A percentile compares a stretch with the other conserved stretches of the same genome.
Conservation (phyloP, 257 asterid genomes). For the Buddleja alternifolia region DNA sequence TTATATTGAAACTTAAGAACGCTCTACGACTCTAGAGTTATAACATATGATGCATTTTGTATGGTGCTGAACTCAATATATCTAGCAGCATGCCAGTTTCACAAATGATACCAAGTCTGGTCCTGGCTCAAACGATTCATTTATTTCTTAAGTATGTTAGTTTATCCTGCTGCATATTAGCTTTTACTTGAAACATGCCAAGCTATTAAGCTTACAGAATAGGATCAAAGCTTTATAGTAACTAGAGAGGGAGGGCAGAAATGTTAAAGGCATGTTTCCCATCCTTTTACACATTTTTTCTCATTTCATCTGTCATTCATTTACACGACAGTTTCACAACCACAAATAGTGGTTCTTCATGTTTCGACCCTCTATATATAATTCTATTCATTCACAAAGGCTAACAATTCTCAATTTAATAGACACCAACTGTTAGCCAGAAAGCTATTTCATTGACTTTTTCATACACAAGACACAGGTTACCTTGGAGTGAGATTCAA, state of each 20-base stretch:
- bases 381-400: not conserved
- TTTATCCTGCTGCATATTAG: not conserved
- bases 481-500: not conserved
- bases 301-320: not conserved
- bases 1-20: constrained; percentile 21
- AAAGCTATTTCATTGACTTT: constrained; percentile 2
- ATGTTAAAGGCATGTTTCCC: not conserved
- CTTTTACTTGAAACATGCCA: constrained; percentile 19
- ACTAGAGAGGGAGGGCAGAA: not conserved
- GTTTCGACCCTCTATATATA: not conserved
- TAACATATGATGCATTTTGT: not conserved
- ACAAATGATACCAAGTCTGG: constrained; percentile 8
- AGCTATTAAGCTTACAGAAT: constrained; percentile 7
- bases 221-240: not conserved
- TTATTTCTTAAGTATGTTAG: not conserved
- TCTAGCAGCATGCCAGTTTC: not conserved
- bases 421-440: constrained; percentile 1
- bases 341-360: constrained; percentile 11
- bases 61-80: not conserved
- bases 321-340: constrained; percentile 5
- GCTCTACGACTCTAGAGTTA: not conserved
- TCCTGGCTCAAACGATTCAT: constrained; percentile 11
- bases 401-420: not conserved
- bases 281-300: not conserved
- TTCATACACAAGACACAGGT: constrained; percentile 1